Base-by-base conservation (phyloP, 805 yeast species). In the Clavispora asparagi region DNA sequence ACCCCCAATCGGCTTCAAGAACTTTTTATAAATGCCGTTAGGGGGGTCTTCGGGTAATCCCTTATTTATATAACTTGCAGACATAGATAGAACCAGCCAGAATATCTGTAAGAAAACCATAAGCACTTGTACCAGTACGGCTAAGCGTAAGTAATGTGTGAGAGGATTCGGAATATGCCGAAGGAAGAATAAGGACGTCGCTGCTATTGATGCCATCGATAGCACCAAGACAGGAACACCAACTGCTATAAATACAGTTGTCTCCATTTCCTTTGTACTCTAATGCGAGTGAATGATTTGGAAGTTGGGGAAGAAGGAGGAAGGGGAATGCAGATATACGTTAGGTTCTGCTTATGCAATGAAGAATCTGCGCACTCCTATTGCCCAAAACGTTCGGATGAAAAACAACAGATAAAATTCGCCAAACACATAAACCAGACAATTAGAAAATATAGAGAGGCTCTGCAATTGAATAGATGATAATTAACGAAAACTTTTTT, bases 1-100 rank as follows among this genome's bases (percentile, higher is more conserved):
- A 12, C 51, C 56, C 14, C 36, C 28, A 1, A 54, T 10, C 11
- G 50, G 58, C 13, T 33, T 33, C 25, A 33, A 33, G 5, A 16
- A 6, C 37, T 33, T 33, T 16, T 16, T 7, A 11, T 33, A 16
- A 16, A 33, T 11, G n/a, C 37, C 11, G 25, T 14, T 33, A 9
- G 37, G 37, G 4, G 23, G 37, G 11, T 13, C 13, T 33, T 33
- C 37, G 2, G 37, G 37, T 12, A 33, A 12, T 8, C 25, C 7
- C 13, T 17, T 33, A 4, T 10, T 23, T 4, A 1, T 6, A 9
- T 25, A 11, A 17, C 8, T 33, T 17, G 25, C 37, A 17, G 13
- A 33, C 6, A 16, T 17, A 9, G 6, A 5, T 33, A 33, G 13
- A 10, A 33, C 25, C 23, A 33, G 37, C 37, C 37, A 33, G 13